Percentiles rank a stretch among this genome's conserved stretches.
Evolutionary conservation across 495 filamentous ascomycete genomes (phyloP).

Genomic region (Stereocaulon alpinum): DNA sequence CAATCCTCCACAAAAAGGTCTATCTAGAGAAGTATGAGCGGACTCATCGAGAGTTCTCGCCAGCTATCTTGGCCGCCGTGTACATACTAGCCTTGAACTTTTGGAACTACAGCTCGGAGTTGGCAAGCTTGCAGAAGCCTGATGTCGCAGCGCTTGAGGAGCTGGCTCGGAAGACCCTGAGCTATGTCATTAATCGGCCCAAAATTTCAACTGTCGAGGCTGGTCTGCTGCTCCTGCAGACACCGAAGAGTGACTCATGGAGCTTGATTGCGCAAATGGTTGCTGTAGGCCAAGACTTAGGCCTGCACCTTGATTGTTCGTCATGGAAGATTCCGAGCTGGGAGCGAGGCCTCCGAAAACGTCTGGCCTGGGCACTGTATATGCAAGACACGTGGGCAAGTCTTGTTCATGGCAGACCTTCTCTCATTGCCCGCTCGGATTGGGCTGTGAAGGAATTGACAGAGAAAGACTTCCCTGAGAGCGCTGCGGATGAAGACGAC

Average conservation of each 20-base stretch:
- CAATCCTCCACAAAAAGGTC: constrained; percentile 69
- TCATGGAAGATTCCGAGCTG: constrained; percentile 78
- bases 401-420: constrained; percentile 74
- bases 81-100: constrained; percentile 75
- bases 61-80: constrained; percentile 68
- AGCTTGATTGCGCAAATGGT: constrained; percentile 67
- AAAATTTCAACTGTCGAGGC: constrained; percentile 77
- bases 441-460: constrained; percentile 69
- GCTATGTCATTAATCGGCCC: constrained; percentile 61
- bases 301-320: constrained; percentile 80
- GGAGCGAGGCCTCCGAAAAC: constrained; percentile 74
- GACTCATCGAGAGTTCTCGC: constrained; percentile 62
- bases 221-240: constrained; percentile 67
- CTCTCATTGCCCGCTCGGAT: constrained; percentile 69
- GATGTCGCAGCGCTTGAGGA: constrained; percentile 56
- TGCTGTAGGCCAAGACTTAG: constrained; percentile 70
- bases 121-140: constrained; percentile 46
- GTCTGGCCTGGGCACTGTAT: constrained; percentile 83
- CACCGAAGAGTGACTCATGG: constrained; percentile 66
- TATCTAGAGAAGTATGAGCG: constrained; percentile 70
- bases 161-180: constrained; percentile 52
- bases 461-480: constrained; percentile 62
- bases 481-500: constrained; percentile 43
- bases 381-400: constrained; percentile 93
- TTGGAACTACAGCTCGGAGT: constrained; percentile 63